Conservation (phyloP, 345 rosid genomes). For the Melastoma malabathricum region DNA sequence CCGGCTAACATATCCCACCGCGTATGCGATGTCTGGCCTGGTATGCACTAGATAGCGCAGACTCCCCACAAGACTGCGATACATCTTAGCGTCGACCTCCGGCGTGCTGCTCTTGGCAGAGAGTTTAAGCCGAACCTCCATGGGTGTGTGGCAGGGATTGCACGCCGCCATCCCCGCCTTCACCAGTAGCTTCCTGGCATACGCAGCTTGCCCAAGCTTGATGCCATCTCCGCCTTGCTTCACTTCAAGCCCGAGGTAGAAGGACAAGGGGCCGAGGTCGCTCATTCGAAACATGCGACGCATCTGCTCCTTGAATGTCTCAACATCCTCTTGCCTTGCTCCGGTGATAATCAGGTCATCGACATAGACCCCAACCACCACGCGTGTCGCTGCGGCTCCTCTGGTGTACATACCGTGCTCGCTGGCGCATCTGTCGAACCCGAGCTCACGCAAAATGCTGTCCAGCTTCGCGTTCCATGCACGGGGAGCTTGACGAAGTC, state of each 20-base stretch:
- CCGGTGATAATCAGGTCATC: background rate
- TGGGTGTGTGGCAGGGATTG: slow-evolving; percentile 3
- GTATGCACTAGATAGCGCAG: slow-evolving; percentile 7
- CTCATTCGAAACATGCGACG: background rate
- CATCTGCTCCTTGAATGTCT: background rate
- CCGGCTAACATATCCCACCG: slow-evolving; percentile 4
- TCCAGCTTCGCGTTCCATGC: background rate
- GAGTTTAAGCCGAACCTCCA: slow-evolving; percentile 5
- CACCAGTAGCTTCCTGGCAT: slow-evolving; percentile 3
- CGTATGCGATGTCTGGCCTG: slow-evolving; percentile 2
- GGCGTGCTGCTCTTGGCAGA: background rate
- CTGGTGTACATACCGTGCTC: background rate
- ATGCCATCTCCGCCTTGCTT: background rate
- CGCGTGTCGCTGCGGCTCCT: too few relatives aligned
- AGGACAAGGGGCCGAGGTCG: background rate
- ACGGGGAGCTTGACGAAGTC: background rate
- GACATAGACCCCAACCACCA: background rate
- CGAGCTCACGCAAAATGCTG: background rate
- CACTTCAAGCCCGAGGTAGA: background rate
- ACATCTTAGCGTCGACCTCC: background rate
- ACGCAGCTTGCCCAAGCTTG: background rate
- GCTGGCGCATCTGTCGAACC: background rate
- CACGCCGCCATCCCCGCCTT: slow-evolving; percentile 3
- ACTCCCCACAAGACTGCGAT: slow-evolving; percentile 1
- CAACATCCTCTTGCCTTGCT: background rate